Percentiles rank a stretch among this genome's conserved stretches.
These are phyloP conservation scores for Hyaloscypha variabilis DNA, from an alignment of 495 filamentous ascomycete species.

Conservation along the genomic window DNA sequence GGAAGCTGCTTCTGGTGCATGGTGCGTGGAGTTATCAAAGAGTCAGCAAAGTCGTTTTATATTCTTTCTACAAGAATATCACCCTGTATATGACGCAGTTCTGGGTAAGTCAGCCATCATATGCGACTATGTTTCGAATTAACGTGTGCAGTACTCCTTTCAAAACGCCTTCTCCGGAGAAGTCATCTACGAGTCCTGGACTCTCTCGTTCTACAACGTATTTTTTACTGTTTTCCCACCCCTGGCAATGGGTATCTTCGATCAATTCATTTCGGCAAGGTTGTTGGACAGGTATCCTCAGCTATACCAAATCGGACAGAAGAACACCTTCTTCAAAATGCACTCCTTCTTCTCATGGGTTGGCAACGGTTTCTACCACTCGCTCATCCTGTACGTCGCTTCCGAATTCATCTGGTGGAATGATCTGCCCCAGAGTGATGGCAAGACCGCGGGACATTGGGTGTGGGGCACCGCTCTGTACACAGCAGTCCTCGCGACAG, in stretches of 20 bases:
- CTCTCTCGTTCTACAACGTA: conserved; percentile 98
- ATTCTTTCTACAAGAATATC: conserved; percentile 99
- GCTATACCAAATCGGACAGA: conserved; percentile 90
- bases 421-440: conserved; percentile 76
- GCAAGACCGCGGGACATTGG: conserved; percentile 88
- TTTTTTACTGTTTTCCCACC: conserved; percentile 96
- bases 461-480: conserved; percentile 95
- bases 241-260: conserved; percentile 93
- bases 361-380: conserved; percentile 93
- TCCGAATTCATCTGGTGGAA: conserved; percentile 77
- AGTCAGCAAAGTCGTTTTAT: conserved; percentile 93
- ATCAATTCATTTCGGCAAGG: conserved; percentile 96
- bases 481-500: conserved; percentile 85
- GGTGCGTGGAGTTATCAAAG: conserved; percentile 98
- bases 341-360: conserved; percentile 94
- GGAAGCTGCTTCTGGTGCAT: conserved; percentile 94
- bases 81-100: conserved; percentile 99
- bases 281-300: conserved; percentile 98
- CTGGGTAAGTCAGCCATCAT: conserved; percentile 53
- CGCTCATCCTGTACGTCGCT: conserved; percentile 84
- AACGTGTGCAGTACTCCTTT: conserved; percentile 69
- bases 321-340: conserved; percentile 89
- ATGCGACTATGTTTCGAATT: conserved; percentile 56
- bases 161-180: conserved; percentile 98
- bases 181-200: conserved; percentile 99